Evolutionary conservation across 768 basidiomycete genomes (phyloP), one percentile per base, ranked within the genome.

Genomic region (Boletales sp.): DNA sequence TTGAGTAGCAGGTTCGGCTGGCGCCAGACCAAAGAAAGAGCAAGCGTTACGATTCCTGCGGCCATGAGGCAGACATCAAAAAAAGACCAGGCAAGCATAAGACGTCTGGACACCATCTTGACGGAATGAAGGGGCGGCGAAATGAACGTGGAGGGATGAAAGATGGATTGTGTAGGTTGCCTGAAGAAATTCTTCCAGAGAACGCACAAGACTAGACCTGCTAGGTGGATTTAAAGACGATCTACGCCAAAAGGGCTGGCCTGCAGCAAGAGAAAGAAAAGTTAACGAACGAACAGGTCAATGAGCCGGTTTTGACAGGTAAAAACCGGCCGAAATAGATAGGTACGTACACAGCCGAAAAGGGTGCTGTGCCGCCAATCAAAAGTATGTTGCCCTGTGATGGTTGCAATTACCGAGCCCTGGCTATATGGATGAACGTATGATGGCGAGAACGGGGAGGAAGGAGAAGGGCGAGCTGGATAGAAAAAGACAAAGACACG

Each of bases 11-110:
- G 62, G 59, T 87, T 77, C 8, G 82, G 77, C 39, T 73, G 69
- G 46, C 81, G 77, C 86, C 87, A 93, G 32, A 87, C 61, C 49
- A 92, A 69, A 15, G 89, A 87, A 42, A 91, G 70, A 37, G 77
- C 75, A 51, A 94, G 69, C 12, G 82, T 69, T 45, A 92, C 51
- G 37, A 74, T 70, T 39, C 87, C 90, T 12, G 86, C 83, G n/a
- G 73, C 79, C 41, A 93, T 74, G 42, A 94, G 78, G 53, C 74
- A 75, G 47, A 85, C 50, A 70, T 86, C 87, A 54, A 93, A 74
- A 66, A 82, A 78, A 21, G 74, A 79, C 86, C 90, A 94, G 51
- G 80, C 75, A 43, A 76, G 79, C 71, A 87, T 78, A 53, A 93
- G 72, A 59, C 69, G 78, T 61, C 74, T 83, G 55, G 90, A 89